phyloP scores from a whole-genome alignment of 2,329 filamentous ascomycete species.

The Davidsoniella eucalypti region DNA sequence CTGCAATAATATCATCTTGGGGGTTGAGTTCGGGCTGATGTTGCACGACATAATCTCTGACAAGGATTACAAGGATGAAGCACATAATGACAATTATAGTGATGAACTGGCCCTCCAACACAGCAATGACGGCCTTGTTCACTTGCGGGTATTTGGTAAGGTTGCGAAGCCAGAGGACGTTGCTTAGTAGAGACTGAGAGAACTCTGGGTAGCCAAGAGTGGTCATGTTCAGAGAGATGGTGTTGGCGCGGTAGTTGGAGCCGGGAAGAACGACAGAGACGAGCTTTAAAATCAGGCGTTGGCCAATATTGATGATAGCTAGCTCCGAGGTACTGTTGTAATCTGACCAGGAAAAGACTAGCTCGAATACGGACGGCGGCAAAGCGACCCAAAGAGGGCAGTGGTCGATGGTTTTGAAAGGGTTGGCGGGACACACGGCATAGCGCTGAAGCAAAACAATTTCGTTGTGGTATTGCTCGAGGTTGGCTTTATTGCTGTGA shows the following conservation, averaged over 20 bases:
- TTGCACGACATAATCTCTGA: constrained; percentile 94
- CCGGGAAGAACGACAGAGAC: constrained; percentile 3
- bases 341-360: constrained; percentile 2
- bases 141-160: constrained; percentile 52
- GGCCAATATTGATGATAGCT: background rate
- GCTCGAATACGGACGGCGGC: constrained; percentile 6
- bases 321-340: background rate
- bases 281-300: constrained; percentile 4
- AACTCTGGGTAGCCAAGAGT: constrained; percentile 9
- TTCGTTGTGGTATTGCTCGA: background rate
- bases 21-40: constrained; percentile 89
- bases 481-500: constrained; percentile 1
- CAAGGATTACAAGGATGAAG: constrained; percentile 93
- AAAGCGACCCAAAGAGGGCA: constrained; percentile 10
- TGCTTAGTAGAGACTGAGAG: constrained; percentile 35
- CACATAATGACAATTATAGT: constrained; percentile 80
- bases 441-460: constrained; percentile 10
- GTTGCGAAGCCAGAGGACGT: constrained; percentile 39
- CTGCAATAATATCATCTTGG: constrained; percentile 22
- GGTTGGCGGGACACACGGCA: constrained; percentile 19
- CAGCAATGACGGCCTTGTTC: constrained; percentile 66
- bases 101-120: constrained; percentile 85
- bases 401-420: constrained; percentile 12
- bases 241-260: constrained; percentile 2
- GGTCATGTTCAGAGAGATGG: background rate